Base-by-base conservation (phyloP, 2,329 filamentous ascomycete species). In the Colletotrichum euphorbiae region DNA sequence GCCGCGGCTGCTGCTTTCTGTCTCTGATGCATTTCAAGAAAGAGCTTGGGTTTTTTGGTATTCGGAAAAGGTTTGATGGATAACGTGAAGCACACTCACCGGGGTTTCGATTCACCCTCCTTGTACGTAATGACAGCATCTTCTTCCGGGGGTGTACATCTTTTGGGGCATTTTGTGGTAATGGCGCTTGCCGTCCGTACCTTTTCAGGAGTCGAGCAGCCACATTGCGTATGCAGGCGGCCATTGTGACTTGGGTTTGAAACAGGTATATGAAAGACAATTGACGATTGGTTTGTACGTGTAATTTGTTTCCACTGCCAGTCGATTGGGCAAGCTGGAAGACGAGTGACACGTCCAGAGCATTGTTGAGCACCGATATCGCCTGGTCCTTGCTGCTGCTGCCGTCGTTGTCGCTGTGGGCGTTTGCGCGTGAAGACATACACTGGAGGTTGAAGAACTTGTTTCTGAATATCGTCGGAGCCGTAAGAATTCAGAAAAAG, bases 1-100 rank as follows among this genome's bases (percentile, higher is more conserved):
- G 77, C 78, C 3, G 67, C 78, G 46, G 76, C 74, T n/a, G 78
- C 73, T 19, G 64, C 80, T 67, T 70, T 79, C 36, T 66, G 75
- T 55, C 71, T 79, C 31, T 80, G 67, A 72, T 24, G 13, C 7
- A 21, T 11, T 15, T 33, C 6, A 13, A 13, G 46, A 21, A 5
- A 33, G 12, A 33, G 6, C n/a, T 62, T 45, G 42, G 6, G 9
- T 43, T 51, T 38, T 48, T 57, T 46, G 36, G 58, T 5, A 28
- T 24, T 36, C 7, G 1, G 2, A 36, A 56, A 55, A 46, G 38
- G 33, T 63, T 65, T 36, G 57, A 58, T 42, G 62, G 56, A 40
- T 57, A 51, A 62, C 33, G 43, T 42, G 62, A 56, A 24, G 24
- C 28, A 38, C 54, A 38, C 54, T 56, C 40, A 38, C 33, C 31